Evolutionary conservation across 2,329 filamentous ascomycete species (phyloP).

Genomic region (Aphanocladium album): DNA sequence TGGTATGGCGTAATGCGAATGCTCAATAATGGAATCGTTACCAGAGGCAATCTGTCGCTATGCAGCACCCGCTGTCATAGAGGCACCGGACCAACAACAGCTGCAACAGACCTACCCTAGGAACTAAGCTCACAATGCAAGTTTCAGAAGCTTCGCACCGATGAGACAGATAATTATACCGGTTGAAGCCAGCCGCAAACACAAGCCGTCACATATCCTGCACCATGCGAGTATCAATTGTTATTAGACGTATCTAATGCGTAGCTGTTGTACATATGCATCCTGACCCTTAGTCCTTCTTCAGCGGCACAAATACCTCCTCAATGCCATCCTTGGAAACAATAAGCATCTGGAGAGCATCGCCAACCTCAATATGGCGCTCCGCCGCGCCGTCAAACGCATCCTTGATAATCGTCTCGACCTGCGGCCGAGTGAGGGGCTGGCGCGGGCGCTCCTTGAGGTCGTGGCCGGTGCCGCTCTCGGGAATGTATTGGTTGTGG

Average conservation of each 20-base stretch:
- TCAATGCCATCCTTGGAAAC: conserved; percentile 85
- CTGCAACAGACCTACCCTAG: too few species aligned
- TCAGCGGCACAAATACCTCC: conserved; percentile 78
- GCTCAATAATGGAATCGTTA: too few species aligned
- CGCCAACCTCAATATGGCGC: conserved; percentile 98
- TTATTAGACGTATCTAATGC: conserved; percentile 4
- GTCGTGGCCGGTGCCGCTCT: conserved; percentile 76
- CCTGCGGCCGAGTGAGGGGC: conserved; percentile 66
- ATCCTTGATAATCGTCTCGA: conserved; percentile 88
- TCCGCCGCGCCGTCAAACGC: conserved; percentile 97
- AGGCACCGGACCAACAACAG: too few species aligned
- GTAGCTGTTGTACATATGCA: conserved; percentile 28
- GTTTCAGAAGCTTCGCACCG: too few species aligned
- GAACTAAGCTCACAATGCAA: too few species aligned
- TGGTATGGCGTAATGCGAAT: too few species aligned
- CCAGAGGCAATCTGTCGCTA: too few species aligned
- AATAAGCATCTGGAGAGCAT: conserved; percentile 91
- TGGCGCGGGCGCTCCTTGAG: conserved; percentile 66
- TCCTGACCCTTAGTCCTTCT: conserved; percentile 64
- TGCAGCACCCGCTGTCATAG: too few species aligned
- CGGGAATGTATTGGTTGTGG: conserved; percentile 96
- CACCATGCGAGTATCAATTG: neutral
- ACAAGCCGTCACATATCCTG: neutral
- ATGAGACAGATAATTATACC: neutral
- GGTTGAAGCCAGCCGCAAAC: neutral